Conservation (phyloP, 495 filamentous ascomycete genomes). For the Penicillium psychrofluorescens region DNA sequence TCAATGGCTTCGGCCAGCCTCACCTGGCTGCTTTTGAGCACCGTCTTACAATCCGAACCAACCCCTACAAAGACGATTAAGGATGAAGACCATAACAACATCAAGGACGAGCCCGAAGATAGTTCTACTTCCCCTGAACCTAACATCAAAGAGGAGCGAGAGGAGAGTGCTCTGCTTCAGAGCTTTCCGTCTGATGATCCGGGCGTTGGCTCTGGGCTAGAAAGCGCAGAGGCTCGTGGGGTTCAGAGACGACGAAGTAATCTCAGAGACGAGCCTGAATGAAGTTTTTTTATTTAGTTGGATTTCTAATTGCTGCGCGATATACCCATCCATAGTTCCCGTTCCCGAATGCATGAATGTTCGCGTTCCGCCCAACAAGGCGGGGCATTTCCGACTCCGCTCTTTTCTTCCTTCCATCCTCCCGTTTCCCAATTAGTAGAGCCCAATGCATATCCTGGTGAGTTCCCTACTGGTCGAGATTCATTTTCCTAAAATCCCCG, state of each 20-base stretch:
- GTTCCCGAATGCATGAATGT: neutral
- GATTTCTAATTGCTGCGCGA: neutral
- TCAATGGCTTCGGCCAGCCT: slow-evolving; percentile 56
- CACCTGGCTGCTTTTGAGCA: slow-evolving; percentile 48
- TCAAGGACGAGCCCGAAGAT: slow-evolving; percentile 22
- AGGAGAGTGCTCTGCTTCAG: slow-evolving; percentile 11
- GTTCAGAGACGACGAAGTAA: slow-evolving; percentile 30
- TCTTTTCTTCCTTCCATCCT: slow-evolving; percentile 9
- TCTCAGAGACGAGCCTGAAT: neutral
- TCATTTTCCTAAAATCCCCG: neutral
- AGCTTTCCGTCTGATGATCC: slow-evolving; percentile 9
- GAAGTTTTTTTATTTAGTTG: neutral
- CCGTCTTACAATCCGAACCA: slow-evolving; percentile 20
- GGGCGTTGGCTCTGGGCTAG: slow-evolving; percentile 26
- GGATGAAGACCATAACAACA: neutral
- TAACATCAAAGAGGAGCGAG: slow-evolving; percentile 15
- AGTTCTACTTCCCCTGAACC: neutral
- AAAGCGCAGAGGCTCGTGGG: slow-evolving; percentile 24
- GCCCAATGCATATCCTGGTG: slow-evolving; percentile 40
- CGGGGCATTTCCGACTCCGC: slow-evolving; percentile 11
- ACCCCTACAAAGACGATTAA: slow-evolving; percentile 3
- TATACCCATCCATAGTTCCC: slow-evolving; percentile 1
- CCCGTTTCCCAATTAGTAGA: neutral
- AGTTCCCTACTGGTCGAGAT: slow-evolving; percentile 2
- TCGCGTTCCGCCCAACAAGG: slow-evolving; percentile 4